Conservation (phyloP, 2,329 filamentous ascomycete species). For the Clonostachys rosea region DNA sequence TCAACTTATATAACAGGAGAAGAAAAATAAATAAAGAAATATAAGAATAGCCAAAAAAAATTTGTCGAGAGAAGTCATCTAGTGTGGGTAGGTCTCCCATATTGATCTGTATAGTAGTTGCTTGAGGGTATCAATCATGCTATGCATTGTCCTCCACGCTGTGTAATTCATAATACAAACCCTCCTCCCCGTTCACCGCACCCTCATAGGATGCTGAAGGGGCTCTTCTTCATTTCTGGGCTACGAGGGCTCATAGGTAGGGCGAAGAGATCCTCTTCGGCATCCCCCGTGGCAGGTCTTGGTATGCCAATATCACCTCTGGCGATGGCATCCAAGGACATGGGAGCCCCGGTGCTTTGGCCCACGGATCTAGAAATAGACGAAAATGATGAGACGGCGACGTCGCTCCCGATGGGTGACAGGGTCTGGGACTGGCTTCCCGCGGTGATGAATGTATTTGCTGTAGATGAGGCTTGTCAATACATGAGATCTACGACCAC, state of each 20-base stretch:
- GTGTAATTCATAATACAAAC: too few relatives aligned
- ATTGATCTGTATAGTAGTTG: too few relatives aligned
- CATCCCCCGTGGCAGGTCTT: constrained; percentile 12
- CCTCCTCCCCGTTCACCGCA: background rate
- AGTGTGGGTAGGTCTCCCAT: too few relatives aligned
- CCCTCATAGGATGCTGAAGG: constrained; percentile 55
- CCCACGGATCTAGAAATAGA: constrained; percentile 17
- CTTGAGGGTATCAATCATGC: too few relatives aligned
- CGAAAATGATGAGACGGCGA: constrained; percentile 28
- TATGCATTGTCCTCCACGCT: too few relatives aligned
- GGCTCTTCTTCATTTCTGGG: constrained; percentile 80
- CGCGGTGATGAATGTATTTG: constrained; percentile 26
- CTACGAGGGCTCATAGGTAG: constrained; percentile 82
- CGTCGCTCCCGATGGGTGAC: constrained; percentile 20
- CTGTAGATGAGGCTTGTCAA: constrained; percentile 7
- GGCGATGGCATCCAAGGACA: constrained; percentile 26
- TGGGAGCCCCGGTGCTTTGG: constrained; percentile 9
- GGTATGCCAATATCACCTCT: constrained; percentile 10
- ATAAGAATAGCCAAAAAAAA: too few relatives aligned
- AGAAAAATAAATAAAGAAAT: too few relatives aligned
- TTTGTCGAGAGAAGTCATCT: too few relatives aligned
- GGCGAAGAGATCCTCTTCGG: constrained; percentile 79
- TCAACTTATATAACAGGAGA: too few relatives aligned
- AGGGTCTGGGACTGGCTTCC: constrained; percentile 24
- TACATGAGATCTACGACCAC: background rate